These are phyloP conservation scores for Cyberlindnera xishuangbannaensis DNA, from an alignment of 805 yeast genomes.

Conservation along the genomic window DNA sequence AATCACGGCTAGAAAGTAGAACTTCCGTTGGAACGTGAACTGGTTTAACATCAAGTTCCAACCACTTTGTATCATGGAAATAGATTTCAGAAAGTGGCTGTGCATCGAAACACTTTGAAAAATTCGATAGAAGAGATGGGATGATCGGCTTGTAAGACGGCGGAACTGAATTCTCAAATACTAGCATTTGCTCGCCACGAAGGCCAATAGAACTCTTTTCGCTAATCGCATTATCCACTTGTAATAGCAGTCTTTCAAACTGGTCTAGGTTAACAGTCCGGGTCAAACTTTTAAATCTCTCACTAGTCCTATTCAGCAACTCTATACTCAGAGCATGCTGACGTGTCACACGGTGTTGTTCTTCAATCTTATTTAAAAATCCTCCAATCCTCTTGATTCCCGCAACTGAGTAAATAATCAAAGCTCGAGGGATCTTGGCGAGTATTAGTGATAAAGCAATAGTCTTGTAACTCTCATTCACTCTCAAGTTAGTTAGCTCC, in stretches of 20 bases:
- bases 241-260: constrained; percentile 58
- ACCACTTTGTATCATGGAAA: constrained; percentile 64
- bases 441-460: constrained; percentile 54
- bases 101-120: constrained; percentile 2
- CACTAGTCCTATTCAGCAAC: constrained; percentile 47
- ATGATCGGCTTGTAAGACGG: constrained; percentile 18
- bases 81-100: constrained; percentile 4
- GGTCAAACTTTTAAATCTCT: constrained; percentile 31
- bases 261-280: constrained; percentile 34
- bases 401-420: constrained; percentile 59
- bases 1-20: constrained; percentile 30
- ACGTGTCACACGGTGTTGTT: constrained; percentile 10
- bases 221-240: constrained; percentile 30
- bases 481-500: constrained; percentile 50
- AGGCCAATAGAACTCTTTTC: constrained; percentile 15
- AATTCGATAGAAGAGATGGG: constrained; percentile 2
- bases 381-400: constrained; percentile 53
- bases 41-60: constrained; percentile 33
- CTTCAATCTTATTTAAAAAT: constrained; percentile 20
- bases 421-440: constrained; percentile 64
- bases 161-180: constrained; percentile 23
- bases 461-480: constrained; percentile 24
- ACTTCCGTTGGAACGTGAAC: constrained; percentile 28
- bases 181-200: constrained; percentile 20
- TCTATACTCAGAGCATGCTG: constrained; percentile 35